Conservation (phyloP, 805 yeast species). For the Lipomyces starkeyi region DNA sequence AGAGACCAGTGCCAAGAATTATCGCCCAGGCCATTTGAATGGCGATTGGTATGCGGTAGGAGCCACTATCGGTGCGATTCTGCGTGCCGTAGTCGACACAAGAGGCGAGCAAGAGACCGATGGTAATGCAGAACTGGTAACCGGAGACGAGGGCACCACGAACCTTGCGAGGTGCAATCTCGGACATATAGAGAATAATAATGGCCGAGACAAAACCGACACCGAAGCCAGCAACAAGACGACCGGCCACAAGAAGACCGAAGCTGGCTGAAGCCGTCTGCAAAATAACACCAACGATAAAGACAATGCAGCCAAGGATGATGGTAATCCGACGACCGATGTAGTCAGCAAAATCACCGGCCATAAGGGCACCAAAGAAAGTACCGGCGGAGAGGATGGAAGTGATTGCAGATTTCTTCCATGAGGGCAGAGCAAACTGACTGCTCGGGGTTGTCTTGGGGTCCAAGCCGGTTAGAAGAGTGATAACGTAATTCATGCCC, state of each 20-base stretch:
- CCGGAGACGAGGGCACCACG: constrained; percentile 79
- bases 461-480: constrained; percentile 54
- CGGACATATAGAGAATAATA: constrained; percentile 79
- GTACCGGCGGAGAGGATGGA: constrained; percentile 96
- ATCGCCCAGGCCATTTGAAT: constrained; percentile 74
- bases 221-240: constrained; percentile 67
- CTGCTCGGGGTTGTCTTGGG: constrained; percentile 14
- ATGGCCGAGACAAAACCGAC: constrained; percentile 79
- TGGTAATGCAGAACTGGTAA: constrained; percentile 75
- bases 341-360: constrained; percentile 81
- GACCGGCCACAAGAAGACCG: constrained; percentile 79
- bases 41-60: constrained; percentile 78
- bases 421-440: constrained; percentile 18
- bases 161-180: constrained; percentile 76
- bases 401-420: constrained; percentile 68
- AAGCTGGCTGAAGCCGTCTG: constrained; percentile 80
- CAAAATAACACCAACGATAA: constrained; percentile 79
- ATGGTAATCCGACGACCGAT: constrained; percentile 84
- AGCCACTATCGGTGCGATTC: constrained; percentile 56
- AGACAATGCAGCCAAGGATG: constrained; percentile 72
- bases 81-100: constrained; percentile 75
- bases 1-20: constrained; percentile 64
- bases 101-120: constrained; percentile 75
- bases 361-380: constrained; percentile 71
- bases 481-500: constrained; percentile 72